Evolutionary conservation across 1,139 yeast species (phyloP), one percentile per base, ranked within the genome.

Genomic region (Candida sanyaensis): DNA sequence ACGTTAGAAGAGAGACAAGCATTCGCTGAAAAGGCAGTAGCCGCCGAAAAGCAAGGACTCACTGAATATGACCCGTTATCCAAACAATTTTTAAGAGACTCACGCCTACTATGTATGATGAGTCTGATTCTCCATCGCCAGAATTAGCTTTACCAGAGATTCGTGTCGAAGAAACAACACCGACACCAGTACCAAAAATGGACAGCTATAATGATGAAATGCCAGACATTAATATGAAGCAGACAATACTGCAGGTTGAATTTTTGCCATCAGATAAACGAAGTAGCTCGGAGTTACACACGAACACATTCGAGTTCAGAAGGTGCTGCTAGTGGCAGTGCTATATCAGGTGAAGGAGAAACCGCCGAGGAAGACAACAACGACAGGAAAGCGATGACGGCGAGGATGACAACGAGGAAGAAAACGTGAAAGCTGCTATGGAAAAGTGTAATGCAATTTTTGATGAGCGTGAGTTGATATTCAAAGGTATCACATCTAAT

Each of bases 41-140:
- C 38, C 11, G 5, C 28, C 6, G 37, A 27, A 37, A 32, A 5
- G 13, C 29, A 29, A 2, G 12, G 34, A 36, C 27, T 29, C 2
- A 21, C 28, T 26, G 45, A 45, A 2, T 9, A 37, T 8, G 45
- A 45, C 12, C 39, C 47, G 11, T 39, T 38, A 13, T 27, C 45
- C 2, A 52, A 45, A 10, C 60, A 56, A 45, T 32, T 59, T 27
- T 57, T 59, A 58, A 56, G 37, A 45, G 56, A 41, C 36, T 58
- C 5, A 31, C 44, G 26, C 42, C 40, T 4, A 36, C 48, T 5
- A 26, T 42, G 17, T 32, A 29, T 10, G 32, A 41, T 27, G 39
- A 34, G 13, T 42, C 50, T 7, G 42, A 38, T 12, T 28, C 42
- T 21, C 44, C 39, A 24, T 37, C 40, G 28, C 23, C 36, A 13